phyloP scores from a whole-genome alignment of 2,329 filamentous ascomycete species.

The Colletotrichum sp. region DNA sequence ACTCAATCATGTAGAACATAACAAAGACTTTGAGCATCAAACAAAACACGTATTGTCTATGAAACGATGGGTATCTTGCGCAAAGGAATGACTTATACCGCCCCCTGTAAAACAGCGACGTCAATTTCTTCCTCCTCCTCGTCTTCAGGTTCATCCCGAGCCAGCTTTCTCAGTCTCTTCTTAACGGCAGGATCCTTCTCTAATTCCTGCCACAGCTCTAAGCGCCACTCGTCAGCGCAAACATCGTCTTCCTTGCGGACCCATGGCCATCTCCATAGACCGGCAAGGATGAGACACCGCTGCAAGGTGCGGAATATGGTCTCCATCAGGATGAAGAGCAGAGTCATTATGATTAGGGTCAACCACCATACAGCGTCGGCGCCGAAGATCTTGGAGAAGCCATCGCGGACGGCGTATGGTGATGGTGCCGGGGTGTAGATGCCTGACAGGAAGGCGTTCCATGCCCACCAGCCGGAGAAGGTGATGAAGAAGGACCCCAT shows the following conservation, averaged over 20 bases:
- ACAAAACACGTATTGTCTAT: background rate
- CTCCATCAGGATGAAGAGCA: conserved; percentile 67
- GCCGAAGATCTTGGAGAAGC: conserved; percentile 71
- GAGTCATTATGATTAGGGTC: conserved; percentile 67
- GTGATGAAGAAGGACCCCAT: conserved; percentile 63
- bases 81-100: background rate
- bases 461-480: conserved; percentile 69
- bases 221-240: conserved; percentile 50
- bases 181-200: conserved; percentile 54
- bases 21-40: background rate
- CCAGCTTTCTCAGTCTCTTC: conserved; percentile 45
- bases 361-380: conserved; percentile 76
- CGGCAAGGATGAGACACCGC: conserved; percentile 48
- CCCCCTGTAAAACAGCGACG: background rate
- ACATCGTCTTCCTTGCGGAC: conserved; percentile 26
- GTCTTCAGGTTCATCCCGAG: conserved; percentile 27
- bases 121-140: conserved; percentile 13
- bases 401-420: conserved; percentile 70
- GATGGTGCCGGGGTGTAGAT: conserved; percentile 55
- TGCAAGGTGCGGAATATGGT: conserved; percentile 58
- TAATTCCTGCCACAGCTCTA: conserved; percentile 63
- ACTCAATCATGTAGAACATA: too few relatives aligned
- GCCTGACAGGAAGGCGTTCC: conserved; percentile 74
- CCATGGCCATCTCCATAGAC: conserved; percentile 54
- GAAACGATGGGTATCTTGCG: conserved; percentile 3